These are phyloP conservation scores for Metschnikowia borealis DNA, from an alignment of 805 yeast genomes.

Conservation along the genomic window DNA sequence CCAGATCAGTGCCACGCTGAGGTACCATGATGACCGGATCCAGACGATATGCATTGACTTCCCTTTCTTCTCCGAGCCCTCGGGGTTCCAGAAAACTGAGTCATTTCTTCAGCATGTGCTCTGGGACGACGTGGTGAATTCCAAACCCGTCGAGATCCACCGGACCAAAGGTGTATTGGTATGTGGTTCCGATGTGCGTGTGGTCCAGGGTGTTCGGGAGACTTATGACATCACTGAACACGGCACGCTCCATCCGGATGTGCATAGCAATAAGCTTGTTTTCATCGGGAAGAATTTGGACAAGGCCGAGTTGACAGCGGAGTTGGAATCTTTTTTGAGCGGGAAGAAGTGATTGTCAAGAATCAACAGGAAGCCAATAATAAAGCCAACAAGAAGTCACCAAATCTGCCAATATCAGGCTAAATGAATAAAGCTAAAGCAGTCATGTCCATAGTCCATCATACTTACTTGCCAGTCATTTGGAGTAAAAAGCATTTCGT, in stretches of 20 bases:
- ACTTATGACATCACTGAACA: constrained; percentile 74
- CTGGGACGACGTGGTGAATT: constrained; percentile 61
- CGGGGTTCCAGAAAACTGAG: constrained; percentile 48
- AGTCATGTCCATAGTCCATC: too few species aligned
- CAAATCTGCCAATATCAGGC: too few species aligned
- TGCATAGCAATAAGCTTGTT: constrained; percentile 54
- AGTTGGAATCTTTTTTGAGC: constrained; percentile 18
- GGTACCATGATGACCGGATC: constrained; percentile 39
- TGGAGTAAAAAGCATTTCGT: too few species aligned
- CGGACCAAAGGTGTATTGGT: constrained; percentile 76
- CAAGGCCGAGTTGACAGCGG: constrained; percentile 29
- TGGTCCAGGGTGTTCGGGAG: constrained; percentile 89
- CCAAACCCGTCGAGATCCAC: constrained; percentile 60
- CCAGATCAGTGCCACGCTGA: constrained; percentile 13
- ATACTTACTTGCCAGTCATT: too few species aligned
- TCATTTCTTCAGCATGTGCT: constrained; percentile 62
- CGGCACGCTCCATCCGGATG: constrained; percentile 33
- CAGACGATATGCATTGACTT: constrained; percentile 37
- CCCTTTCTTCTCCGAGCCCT: constrained; percentile 37
- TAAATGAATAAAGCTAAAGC: too few species aligned
- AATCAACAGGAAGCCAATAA: too few species aligned
- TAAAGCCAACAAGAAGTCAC: too few species aligned
- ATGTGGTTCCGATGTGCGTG: constrained; percentile 39
- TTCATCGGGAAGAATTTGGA: constrained; percentile 68
- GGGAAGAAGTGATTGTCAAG: too few species aligned